Base-by-base conservation (phyloP, 306 rosid species). In the Pyrus communis region DNA sequence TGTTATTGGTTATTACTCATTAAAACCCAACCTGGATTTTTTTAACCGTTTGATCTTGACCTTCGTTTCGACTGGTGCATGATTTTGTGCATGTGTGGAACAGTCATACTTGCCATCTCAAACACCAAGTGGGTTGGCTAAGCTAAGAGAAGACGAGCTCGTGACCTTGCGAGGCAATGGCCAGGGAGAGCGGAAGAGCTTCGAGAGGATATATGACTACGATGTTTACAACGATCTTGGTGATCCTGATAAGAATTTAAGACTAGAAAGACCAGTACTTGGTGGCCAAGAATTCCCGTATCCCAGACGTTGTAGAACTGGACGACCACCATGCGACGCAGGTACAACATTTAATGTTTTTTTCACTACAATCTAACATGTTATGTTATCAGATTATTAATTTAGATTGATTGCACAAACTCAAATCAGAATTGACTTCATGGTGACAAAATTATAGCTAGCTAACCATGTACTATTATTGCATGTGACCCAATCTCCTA, bases 141-240 rank as follows among this genome's bases (percentile, higher is more conserved):
- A 78, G 49, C 46, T 85, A 61, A 85, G 91, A 45, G 77, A 81
- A 64, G 84, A 78, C 40, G 91, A 88, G 68, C 82, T 88, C 2
- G 46, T 10, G 68, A 67, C n/a, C 31, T n/a, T 83, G 51, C 73
- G 86, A 18, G 91, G 91, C 0, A 79, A 81, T 69, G 88, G 91
- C 3, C 25, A 43, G 17, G 89, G 89, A 49, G 83, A 81, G 23
- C 84, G 89, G 15, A 70, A 71, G 79, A 21, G 8, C 0, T 77
- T 76, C 22, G 88, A 88, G 23, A 83, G 89, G 35, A 69, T 88
- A 2, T 88, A 88, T 11, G 91, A 88, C 69, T 88, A 83, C 3
- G 91, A 88, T 70, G 86, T 85, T 5, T 88, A 83, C 62, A 83
- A 85, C 11, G 91, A 88, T 52, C 74, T 88, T 40, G 91, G 88